A percentile compares a stretch with the other conserved stretches of the same genome.
Conservation (phyloP, 306 rosid genomes). For the Aeschynomene evenia region DNA sequence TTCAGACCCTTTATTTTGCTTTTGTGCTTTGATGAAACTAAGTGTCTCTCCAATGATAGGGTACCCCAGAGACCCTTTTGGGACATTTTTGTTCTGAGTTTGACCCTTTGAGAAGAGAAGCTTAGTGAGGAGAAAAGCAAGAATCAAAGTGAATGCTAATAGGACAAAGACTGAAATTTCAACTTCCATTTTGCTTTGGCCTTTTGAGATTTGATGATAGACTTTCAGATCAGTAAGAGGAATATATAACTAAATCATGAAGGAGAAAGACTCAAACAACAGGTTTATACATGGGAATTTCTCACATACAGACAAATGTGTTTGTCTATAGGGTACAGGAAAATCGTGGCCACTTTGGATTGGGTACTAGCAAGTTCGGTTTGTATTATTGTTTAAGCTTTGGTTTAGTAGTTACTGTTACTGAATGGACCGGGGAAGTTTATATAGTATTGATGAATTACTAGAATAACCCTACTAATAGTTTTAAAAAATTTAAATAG, state of each 20-base stretch:
- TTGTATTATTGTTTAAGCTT: too few species aligned
- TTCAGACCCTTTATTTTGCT: conserved; percentile 37
- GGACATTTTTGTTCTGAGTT: conserved; percentile 34
- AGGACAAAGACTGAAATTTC: conserved; percentile 31
- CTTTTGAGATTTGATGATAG: background rate
- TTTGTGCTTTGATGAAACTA: conserved; percentile 41
- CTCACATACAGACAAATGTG: too few species aligned
- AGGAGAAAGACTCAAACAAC: conserved; percentile 12
- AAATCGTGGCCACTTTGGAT: too few species aligned
- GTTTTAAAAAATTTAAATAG: too few species aligned
- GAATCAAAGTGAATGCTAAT: conserved; percentile 36
- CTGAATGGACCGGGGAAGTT: too few species aligned
- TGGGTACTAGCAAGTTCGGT: too few species aligned
- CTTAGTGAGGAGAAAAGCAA: conserved; percentile 35
- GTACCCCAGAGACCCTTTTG: conserved; percentile 56
- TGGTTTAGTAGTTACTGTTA: too few species aligned
- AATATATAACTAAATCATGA: background rate
- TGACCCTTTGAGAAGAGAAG: conserved; percentile 35
- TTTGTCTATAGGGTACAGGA: too few species aligned
- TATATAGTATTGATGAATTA: too few species aligned
- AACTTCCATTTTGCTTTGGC: conserved; percentile 8
- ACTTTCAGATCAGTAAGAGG: background rate
- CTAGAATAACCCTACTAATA: too few species aligned
- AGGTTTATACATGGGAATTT: background rate
- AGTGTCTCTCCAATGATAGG: conserved; percentile 57